Conservation (phyloP, 2,329 filamentous ascomycete species). For the Ceratocystis eucalypticola region DNA sequence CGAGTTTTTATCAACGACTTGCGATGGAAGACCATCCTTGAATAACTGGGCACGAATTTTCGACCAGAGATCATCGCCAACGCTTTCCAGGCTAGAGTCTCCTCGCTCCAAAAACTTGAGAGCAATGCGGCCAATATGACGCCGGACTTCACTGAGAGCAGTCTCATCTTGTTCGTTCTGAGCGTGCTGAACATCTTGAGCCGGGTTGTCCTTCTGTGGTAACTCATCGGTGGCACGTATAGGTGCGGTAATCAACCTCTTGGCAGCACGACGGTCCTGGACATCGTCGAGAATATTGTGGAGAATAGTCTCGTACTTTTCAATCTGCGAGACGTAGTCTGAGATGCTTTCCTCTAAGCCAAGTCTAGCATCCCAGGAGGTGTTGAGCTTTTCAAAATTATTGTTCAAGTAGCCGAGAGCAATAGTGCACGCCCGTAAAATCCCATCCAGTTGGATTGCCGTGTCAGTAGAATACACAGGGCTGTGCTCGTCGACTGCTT, state of each 20-base stretch:
- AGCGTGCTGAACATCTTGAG: background rate
- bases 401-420: slow-evolving; percentile 42
- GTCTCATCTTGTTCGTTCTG: slow-evolving; percentile 9
- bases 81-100: slow-evolving; percentile 29
- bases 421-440: slow-evolving; percentile 43
- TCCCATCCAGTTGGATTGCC: slow-evolving; percentile 35
- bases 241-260: slow-evolving; percentile 24
- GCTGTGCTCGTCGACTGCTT: slow-evolving; percentile 40
- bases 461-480: slow-evolving; percentile 37
- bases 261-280: slow-evolving; percentile 37
- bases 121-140: slow-evolving; percentile 41
- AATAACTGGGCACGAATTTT: slow-evolving; percentile 46
- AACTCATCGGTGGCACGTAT: slow-evolving; percentile 27
- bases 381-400: slow-evolving; percentile 35
- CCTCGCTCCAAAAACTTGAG: slow-evolving; percentile 35
- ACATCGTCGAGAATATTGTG: slow-evolving; percentile 45
- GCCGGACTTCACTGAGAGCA: slow-evolving; percentile 11
- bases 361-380: slow-evolving; percentile 20
- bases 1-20: slow-evolving; percentile 44
- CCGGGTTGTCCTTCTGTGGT: slow-evolving; percentile 37
- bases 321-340: slow-evolving; percentile 29
- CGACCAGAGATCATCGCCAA: slow-evolving; percentile 43
- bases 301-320: slow-evolving; percentile 39
- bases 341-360: slow-evolving; percentile 21
- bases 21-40: slow-evolving; percentile 43